Evolutionary conservation across 2,329 filamentous ascomycete genomes (phyloP).

Genomic region (Fusarium sp.): DNA sequence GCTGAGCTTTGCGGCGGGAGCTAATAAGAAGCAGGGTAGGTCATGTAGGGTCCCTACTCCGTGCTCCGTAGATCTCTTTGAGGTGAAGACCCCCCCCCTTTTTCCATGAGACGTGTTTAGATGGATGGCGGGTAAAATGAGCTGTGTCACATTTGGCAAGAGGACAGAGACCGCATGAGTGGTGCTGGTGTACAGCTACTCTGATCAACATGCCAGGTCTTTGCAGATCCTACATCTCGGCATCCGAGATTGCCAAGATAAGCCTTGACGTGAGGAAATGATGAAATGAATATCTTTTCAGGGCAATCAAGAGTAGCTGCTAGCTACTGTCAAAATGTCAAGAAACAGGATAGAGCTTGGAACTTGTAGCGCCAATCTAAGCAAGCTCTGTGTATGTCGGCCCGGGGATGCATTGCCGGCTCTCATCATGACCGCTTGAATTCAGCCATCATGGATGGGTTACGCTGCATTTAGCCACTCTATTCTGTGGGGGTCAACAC

Average conservation of each 20-base stretch:
- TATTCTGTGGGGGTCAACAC: constrained; percentile 12
- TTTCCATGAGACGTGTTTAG: not conserved
- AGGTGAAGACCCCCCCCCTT: not conserved
- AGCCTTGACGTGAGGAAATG: constrained; percentile 21
- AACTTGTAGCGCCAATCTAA: constrained; percentile 3
- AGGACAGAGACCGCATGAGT: not conserved
- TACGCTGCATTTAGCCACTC: constrained; percentile 26
- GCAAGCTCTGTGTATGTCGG: not conserved
- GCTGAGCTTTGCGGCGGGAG: constrained; percentile 20
- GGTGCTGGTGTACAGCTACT: not conserved
- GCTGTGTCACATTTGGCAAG: constrained; percentile 13
- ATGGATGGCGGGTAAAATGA: constrained; percentile 7
- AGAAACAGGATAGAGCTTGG: not conserved
- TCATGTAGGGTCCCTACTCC: constrained; percentile 12
- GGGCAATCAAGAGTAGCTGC: not conserved
- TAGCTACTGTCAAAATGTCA: not conserved
- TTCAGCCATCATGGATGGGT: constrained; percentile 27
- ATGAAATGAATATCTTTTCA: not conserved
- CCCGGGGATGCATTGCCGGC: constrained; percentile 20
- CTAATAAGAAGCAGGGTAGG: constrained; percentile 9
- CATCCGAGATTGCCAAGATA: constrained; percentile 5
- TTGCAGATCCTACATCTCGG: not conserved
- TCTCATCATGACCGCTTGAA: constrained; percentile 22
- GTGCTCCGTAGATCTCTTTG: constrained; percentile 10
- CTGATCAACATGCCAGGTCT: constrained; percentile 1